These are phyloP conservation scores for Lipomyces yamanashiensis DNA, from an alignment of 805 yeast species.

Conservation along the genomic window DNA sequence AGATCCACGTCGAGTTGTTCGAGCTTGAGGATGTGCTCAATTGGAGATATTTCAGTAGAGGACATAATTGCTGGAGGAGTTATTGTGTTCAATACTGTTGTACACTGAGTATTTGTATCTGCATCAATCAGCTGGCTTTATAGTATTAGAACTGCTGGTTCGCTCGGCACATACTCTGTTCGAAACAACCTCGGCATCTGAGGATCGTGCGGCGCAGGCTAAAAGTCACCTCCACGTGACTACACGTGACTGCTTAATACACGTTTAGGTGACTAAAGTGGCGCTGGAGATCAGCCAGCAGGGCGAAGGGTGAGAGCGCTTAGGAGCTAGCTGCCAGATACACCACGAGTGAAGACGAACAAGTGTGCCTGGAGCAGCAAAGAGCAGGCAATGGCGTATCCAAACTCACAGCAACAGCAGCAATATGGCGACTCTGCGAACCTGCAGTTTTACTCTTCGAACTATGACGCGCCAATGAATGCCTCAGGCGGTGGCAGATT, in stretches of 20 bases:
- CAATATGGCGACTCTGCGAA: conserved; percentile 29
- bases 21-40: conserved; percentile 34
- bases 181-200: no score
- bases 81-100: no score
- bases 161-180: no score
- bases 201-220: no score
- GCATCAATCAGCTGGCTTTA: no score
- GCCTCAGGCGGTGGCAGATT: conserved; percentile 37
- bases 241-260: no score
- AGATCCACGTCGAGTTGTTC: conserved; percentile 38
- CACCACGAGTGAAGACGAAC: no score
- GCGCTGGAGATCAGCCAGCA: neutral
- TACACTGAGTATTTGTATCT: no score
- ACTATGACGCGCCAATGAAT: conserved; percentile 36
- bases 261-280: neutral
- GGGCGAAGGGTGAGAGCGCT: neutral
- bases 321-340: no score
- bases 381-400: conserved; percentile 4
- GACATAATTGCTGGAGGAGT: neutral
- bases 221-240: no score
- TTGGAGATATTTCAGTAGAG: conserved; percentile 13
- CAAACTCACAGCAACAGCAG: neutral
- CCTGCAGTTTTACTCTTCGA: conserved; percentile 44
- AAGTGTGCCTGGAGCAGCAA: no score
- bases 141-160: no score